Evolutionary conservation across 2,329 filamentous ascomycete species (phyloP).

Genomic region (Coniochaeta pulveracea): DNA sequence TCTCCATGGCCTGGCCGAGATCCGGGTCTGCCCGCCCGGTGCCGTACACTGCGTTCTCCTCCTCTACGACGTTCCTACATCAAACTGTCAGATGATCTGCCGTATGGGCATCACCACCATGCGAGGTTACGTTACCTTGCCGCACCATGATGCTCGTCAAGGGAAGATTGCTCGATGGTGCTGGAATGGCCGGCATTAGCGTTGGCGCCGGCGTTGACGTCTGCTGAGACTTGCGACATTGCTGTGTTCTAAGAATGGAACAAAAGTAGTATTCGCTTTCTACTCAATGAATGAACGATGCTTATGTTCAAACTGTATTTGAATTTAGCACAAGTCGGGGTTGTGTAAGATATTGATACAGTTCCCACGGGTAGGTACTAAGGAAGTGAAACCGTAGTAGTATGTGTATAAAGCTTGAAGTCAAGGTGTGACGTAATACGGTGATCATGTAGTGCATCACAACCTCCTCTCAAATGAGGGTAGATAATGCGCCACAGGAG

Average conservation of each 20-base stretch:
- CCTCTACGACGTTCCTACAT: slow-evolving; percentile 1
- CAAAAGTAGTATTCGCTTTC: too few relatives aligned
- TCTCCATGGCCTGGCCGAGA: not conserved
- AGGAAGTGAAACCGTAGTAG: too few relatives aligned
- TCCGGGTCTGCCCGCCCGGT: not conserved
- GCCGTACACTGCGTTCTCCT: not conserved
- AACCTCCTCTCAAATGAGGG: too few relatives aligned
- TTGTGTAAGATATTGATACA: too few relatives aligned
- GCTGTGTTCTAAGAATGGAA: not conserved
- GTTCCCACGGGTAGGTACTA: too few relatives aligned
- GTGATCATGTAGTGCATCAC: too few relatives aligned
- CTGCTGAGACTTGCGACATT: slow-evolving; percentile 1
- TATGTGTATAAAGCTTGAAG: too few relatives aligned
- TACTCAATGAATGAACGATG: too few relatives aligned
- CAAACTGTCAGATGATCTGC: not conserved
- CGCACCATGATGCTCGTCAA: slow-evolving; percentile 1
- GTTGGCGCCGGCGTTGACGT: slow-evolving; percentile 3
- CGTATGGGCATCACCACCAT: not conserved
- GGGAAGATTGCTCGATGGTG: slow-evolving; percentile 2
- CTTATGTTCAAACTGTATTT: too few relatives aligned
- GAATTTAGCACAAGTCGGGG: too few relatives aligned
- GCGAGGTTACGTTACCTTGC: not conserved
- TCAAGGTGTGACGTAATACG: too few relatives aligned
- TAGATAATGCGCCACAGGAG: too few relatives aligned
- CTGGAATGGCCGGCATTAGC: not conserved